Percentiles rank a stretch among this genome's conserved stretches.
Evolutionary conservation across 345 rosid species (phyloP).

Genomic region (Abelmoschus esculentus): DNA sequence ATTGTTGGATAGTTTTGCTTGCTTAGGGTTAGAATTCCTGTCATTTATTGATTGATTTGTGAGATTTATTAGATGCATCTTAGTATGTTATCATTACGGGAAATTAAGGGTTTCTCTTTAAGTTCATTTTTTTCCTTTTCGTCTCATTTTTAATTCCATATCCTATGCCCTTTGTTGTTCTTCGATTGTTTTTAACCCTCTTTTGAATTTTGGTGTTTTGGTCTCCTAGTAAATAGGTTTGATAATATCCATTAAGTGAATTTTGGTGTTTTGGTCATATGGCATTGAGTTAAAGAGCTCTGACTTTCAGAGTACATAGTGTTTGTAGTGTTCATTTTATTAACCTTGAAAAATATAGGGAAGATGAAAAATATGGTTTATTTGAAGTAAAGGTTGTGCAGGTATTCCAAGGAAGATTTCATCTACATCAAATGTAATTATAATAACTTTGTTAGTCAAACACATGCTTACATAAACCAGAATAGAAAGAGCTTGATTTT

Average conservation of each 20-base stretch:
- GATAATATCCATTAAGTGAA: too few species aligned
- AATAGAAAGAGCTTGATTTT: not conserved
- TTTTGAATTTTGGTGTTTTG: not conserved
- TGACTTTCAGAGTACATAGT: not conserved
- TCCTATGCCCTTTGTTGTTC: not conserved
- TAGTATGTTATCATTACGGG: not conserved
- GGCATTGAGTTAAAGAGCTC: not conserved
- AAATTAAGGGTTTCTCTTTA: too few species aligned
- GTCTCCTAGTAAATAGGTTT: too few species aligned
- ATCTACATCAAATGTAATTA: not conserved
- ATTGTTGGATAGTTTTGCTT: not conserved
- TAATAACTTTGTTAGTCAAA: not conserved
- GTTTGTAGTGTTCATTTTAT: not conserved
- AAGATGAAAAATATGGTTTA: not conserved
- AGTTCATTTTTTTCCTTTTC: too few species aligned
- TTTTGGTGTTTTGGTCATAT: not conserved
- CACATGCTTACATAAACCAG: not conserved
- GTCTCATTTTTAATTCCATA: not conserved
- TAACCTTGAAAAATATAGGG: not conserved
- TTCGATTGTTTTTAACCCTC: not conserved
- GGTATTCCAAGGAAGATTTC: not conserved
- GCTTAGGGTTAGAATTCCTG: not conserved
- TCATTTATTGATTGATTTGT: not conserved
- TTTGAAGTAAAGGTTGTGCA: not conserved
- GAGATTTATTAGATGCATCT: not conserved